Base-by-base conservation (phyloP, 164 flowering plant genomes). In the Sextonia rubra region DNA sequence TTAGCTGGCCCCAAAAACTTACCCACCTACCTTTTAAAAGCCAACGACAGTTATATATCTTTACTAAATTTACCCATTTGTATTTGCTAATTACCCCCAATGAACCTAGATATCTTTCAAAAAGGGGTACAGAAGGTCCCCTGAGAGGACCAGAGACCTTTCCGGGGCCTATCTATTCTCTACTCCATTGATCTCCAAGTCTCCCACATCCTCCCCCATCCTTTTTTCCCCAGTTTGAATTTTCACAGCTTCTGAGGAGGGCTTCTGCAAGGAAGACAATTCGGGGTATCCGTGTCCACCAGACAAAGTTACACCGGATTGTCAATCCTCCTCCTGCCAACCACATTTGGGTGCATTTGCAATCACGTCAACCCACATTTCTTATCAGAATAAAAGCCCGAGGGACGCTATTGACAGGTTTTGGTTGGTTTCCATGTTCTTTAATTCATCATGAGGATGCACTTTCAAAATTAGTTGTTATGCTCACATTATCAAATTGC, bases 201-300 rank as follows among this genome's bases (percentile, higher is more conserved):
- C 58, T 52, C 58, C 6, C 2, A 14, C 58, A 52, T 52, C 58
- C n/a, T 52, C 14, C n/a, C 2, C 58, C 14, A 14, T 52, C 58
- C n/a, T 20, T 52, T 52, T 52, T 20, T 37, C 9, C 44, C 11
- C 44, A 37, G 11, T 37, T 37, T 37, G 23, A 22, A n/a, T 64
- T 55, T 26, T 72, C 23, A 25, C 48, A 60, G 12, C 32, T 44
- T 29, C 60, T 63, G 62, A 15, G 79, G 77, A 79, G 76, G 69
- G 58, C 74, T 22, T 22, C 25, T 11, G 22, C 24, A 22, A 24
- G 22, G 24, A 61, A 61, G 64, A 61, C 64, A 47, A 63, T 9
- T 65, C 70, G n/a, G 58, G 58, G 17, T 20, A 52, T 20, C 58
- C 58, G n/a, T 52, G n/a, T 52, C n/a, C n/a, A 20, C 18, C 17